Evolutionary conservation across 78 protist species (phyloP), one percentile per base, ranked within the genome.

Genomic region (Dictyostelium capitatum): DNA sequence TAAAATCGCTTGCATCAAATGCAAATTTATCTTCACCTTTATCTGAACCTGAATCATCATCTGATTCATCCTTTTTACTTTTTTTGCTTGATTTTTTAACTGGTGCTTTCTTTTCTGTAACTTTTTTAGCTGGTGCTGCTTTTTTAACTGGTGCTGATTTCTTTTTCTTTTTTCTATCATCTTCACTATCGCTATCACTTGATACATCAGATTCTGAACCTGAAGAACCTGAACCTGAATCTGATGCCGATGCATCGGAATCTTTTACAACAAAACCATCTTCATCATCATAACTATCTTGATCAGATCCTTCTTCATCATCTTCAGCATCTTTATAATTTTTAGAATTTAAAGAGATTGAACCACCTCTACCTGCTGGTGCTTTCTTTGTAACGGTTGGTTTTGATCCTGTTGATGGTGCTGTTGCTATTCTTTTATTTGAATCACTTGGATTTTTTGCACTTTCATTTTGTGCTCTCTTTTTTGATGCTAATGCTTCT

Each of bases 251-350:
- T 1, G 83, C 65, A 23, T 37, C 47, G 0, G 65, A 23, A 79
- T 79, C 83, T 12, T 56, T 79, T 19, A 79, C 83, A 30, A 51
- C 65, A 79, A 79, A 79, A 79, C 83, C 83, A 79, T 79, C 83
- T 15, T 56, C 72, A 19, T 79, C 83, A 14, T 75, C 57, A 10
- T 73, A 73, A 32, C 79, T 73, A 23, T 79, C 65, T 48, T 32
- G 25, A 37, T 79, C 83, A 19, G 41, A 20, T 6, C 83, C 83
- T n/a, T 51, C 30, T 37, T 79, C 83, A 32, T 54, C 57, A 0
- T 77, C 82, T 51, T 79, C 83, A 2, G 32, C 67, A 20, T 79
- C 83, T 54, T 56, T 79, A 56, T 54, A 54, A 47, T 79, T 79
- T 47, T 41, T 79, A 23, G 83, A 51, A n/a, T n/a, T 54, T 9